phyloP scores from a whole-genome alignment of 2,329 filamentous ascomycete species.

The Aureobasidium namibiae region DNA sequence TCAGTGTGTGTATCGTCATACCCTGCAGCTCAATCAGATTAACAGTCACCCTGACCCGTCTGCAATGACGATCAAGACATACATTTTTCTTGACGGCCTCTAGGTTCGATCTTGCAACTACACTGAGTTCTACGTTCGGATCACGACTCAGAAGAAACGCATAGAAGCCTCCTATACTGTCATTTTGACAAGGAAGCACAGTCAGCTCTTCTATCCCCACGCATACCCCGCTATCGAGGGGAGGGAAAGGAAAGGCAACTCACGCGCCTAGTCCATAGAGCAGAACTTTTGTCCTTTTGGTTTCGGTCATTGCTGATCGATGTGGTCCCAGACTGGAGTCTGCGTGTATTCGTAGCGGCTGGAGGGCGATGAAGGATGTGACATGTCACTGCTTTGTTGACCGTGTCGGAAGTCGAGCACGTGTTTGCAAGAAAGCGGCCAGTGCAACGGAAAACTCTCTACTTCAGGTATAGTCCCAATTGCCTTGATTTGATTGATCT shows the following conservation, averaged over 20 bases:
- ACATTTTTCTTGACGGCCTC: constrained; percentile 33
- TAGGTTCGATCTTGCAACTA: constrained; percentile 40
- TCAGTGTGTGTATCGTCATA: constrained; percentile 33
- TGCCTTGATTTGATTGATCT: not conserved
- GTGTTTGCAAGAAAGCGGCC: constrained; percentile 1
- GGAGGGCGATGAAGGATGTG: not conserved
- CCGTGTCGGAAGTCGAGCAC: not conserved
- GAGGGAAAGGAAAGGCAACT: constrained; percentile 22
- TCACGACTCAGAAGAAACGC: constrained; percentile 44
- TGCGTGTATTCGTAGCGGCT: not conserved
- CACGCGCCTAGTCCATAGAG: constrained; percentile 49
- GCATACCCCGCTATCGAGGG: not conserved
- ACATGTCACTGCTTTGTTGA: not conserved
- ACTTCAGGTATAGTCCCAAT: not conserved
- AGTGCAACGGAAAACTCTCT: not conserved
- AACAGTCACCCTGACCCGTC: not conserved
- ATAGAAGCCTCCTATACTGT: constrained; percentile 51
- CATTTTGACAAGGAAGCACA: not conserved
- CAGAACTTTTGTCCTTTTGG: constrained; percentile 30
- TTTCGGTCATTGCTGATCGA: not conserved
- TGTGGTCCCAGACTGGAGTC: not conserved
- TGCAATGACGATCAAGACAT: not conserved
- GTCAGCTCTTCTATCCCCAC: not conserved
- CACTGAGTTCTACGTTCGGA: constrained; percentile 32
- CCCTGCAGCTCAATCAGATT: constrained; percentile 24